Percentiles rank a stretch among this genome's conserved stretches.
These are phyloP conservation scores for Crucihimalaya himalaica DNA, from an alignment of 345 rosid genomes.

Conservation along the genomic window DNA sequence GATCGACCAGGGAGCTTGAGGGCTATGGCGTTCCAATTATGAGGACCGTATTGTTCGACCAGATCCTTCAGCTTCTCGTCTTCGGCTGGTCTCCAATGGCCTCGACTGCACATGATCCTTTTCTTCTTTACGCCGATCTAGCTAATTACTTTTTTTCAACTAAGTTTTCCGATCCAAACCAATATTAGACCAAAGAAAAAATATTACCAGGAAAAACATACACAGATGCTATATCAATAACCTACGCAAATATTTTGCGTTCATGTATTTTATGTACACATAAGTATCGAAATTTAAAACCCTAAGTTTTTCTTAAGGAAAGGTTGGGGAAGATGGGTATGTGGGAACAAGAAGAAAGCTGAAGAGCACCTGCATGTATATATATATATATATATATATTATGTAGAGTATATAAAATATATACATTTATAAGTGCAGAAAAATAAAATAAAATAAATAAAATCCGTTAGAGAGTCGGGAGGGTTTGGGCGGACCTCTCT, in stretches of 20 bases:
- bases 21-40: slow-evolving; percentile 87
- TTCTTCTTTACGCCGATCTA: slow-evolving; percentile 25
- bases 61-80: slow-evolving; percentile 70
- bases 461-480: slow-evolving; percentile 64
- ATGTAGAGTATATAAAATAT: not conserved
- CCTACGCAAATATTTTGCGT: not conserved
- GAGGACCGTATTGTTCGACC: slow-evolving; percentile 70
- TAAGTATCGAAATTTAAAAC: not conserved
- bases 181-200: not conserved
- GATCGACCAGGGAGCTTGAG: slow-evolving; percentile 74
- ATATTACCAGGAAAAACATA: not conserved
- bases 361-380: slow-evolving; percentile 40
- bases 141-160: not conserved
- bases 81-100: slow-evolving; percentile 80
- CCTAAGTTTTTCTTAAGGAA: slow-evolving; percentile 24
- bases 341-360: slow-evolving; percentile 44
- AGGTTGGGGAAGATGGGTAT: slow-evolving; percentile 42
- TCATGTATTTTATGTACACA: not conserved
- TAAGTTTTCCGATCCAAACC: not conserved
- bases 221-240: slow-evolving; percentile 19
- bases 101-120: slow-evolving; percentile 62
- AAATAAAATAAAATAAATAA: not conserved
- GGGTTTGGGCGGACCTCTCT: slow-evolving; percentile 54
- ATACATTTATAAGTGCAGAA: not conserved
- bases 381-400: slow-evolving; percentile 1